Evolutionary conservation across 2,329 filamentous ascomycete genomes (phyloP), one percentile per base, ranked within the genome.

Genomic region (Pseudocercospora vitis): DNA sequence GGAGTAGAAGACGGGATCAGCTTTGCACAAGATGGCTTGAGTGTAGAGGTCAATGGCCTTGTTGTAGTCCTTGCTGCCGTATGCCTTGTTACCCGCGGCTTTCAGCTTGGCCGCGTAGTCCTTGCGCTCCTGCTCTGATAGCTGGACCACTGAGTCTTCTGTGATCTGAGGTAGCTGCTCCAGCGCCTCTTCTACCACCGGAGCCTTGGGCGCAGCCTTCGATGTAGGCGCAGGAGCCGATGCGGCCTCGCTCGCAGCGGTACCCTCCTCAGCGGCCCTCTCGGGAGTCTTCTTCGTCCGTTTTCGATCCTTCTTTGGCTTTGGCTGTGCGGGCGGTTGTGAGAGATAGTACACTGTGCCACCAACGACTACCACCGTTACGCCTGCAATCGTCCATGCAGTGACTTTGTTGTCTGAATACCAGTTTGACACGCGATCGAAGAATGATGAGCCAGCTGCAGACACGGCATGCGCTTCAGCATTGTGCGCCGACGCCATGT

Each of bases 1-100:
- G 60, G 94, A 97, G 81, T 95, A 99, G 81, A 94, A 99, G 71
- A 99, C 91, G 26, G 94, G 91, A 69, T 99, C 94, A 53, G 91
- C 87, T 77, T 94, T 95, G 86, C 94, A 97, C 48, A 97, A 78
- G 66, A 99, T 95, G 47, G 94, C 94, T 77, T 95, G 89, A 63
- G 89, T 89, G 76, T 99, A 99, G 29, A 99, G 84, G 3, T 91
- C 88, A 70, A 99, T 99, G 63, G 94, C 94, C 66, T 84, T 85
- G 74, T 90, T 87, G 76, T 96, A 96, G 68, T 95, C 88, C 77
- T 96, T 97, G 63, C 86, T 85, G 57, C 90, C 91, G 68, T 96
- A 99, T 6, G 94, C 90, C 76, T 94, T 95, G 81, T 99, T 99
- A 56, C 94, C 94, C 23, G 89, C 88, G 57, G 89, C 89, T 80